Percentiles rank a stretch among this genome's conserved stretches.
phyloP scores from a whole-genome alignment of 2,329 filamentous ascomycete species.

The Trichoderma atroviride region DNA sequence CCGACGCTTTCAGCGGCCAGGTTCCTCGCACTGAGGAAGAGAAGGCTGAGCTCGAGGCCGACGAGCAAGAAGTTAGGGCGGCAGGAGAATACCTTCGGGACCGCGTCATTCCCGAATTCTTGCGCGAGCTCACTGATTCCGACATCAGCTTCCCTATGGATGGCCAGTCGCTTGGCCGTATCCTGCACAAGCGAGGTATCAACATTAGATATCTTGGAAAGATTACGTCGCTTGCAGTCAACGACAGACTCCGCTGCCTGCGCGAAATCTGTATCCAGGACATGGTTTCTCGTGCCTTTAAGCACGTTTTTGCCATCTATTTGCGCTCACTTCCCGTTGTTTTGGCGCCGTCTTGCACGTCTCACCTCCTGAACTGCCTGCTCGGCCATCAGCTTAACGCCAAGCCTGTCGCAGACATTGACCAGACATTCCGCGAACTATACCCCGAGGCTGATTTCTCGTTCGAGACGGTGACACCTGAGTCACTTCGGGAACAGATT shows the following conservation, averaged over 20 bases:
- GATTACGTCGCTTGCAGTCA: slow-evolving; percentile 70
- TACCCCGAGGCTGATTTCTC: slow-evolving; percentile 82
- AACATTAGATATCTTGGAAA: slow-evolving; percentile 95
- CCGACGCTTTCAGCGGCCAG: slow-evolving; percentile 93
- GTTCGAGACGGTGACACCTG: slow-evolving; percentile 78
- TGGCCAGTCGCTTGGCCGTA: slow-evolving; percentile 82
- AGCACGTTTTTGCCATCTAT: slow-evolving; percentile 82
- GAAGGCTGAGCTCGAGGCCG: slow-evolving; percentile 77
- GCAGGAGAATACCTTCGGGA: slow-evolving; percentile 78
- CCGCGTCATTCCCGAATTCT: slow-evolving; percentile 78
- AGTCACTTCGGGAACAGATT: slow-evolving; percentile 69
- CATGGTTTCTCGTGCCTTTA: slow-evolving; percentile 94
- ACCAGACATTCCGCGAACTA: slow-evolving; percentile 70
- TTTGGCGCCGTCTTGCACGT: slow-evolving; percentile 75
- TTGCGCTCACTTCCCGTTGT: slow-evolving; percentile 78
- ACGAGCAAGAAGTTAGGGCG: slow-evolving; percentile 85
- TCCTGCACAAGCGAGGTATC: slow-evolving; percentile 95
- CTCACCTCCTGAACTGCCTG: slow-evolving; percentile 92
- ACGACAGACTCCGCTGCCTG: slow-evolving; percentile 74
- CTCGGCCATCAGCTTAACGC: slow-evolving; percentile 75
- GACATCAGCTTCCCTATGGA: slow-evolving; percentile 99
- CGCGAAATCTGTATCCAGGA: slow-evolving; percentile 80
- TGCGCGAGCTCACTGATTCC: slow-evolving; percentile 85
- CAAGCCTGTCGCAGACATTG: slow-evolving; percentile 77
- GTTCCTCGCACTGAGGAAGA: slow-evolving; percentile 87